Base-by-base conservation (phyloP, 352 stramenopile species). In the Pythium brachiatum region DNA sequence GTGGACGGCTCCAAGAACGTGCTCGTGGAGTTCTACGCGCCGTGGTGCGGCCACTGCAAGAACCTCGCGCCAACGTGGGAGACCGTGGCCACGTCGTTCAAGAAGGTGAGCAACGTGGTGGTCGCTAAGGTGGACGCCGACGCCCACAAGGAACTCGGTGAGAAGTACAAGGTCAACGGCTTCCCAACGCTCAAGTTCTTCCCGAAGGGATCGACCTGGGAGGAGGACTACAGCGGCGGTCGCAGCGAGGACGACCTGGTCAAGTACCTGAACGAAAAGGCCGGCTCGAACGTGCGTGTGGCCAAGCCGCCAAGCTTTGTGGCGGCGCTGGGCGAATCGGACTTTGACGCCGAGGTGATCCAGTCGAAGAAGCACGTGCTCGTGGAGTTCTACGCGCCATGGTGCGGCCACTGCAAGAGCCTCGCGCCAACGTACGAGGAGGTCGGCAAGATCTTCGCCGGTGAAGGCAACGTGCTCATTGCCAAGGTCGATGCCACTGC, bases 131-230 rank as follows among this genome's bases (percentile, higher is more conserved):
- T 98, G n/a, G 93, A 98, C 66, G 90, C 90, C 27, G 89, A 97
- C 59, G 81, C 69, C 29, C 75, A 96, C 77, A 86, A 86, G 65
- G 83, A 92, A 9, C 65, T 97, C 47, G 90, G 78, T 47, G 68
- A 65, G 60, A 79, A 94, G 70, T 97, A 83, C 69, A 90, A 82
- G 51, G 85, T 98, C 11, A 85, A 74, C 41, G 94, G 93, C n/a
- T 98, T 97, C 73, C 94, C 94, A 34, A 98, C 92, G 56, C 78
- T 98, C 62, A 98, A 97, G 81, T 97, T 89, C 64, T 96, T 97
- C 72, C 74, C 81, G 1, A 79, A 85, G 57, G 86, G 85, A 18
- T 84, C 78, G 29, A 96, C 77, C 21, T 75, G 89, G 34, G 70
- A 84, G 6, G 88, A 96, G 51, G 82, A 90, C 47, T 98, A 98